These are phyloP conservation scores for Cornus controversa DNA, from an alignment of 148 eudicot species.

Conservation along the genomic window DNA sequence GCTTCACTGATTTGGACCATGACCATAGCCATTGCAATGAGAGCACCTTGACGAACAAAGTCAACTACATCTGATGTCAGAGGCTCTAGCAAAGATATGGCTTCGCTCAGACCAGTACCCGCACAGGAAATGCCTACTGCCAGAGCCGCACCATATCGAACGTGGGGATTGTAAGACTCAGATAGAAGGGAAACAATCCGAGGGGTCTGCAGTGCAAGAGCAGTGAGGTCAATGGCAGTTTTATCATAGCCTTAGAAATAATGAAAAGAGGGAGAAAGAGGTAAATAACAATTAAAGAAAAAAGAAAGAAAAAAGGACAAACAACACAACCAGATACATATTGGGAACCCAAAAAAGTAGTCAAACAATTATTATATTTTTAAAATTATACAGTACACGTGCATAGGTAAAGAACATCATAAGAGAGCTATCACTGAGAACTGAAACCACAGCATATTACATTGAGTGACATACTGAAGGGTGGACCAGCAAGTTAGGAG, in stretches of 20 bases:
- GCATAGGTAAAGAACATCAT: neutral
- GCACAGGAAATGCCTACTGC: conserved; percentile 99
- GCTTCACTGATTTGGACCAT: conserved; percentile 95
- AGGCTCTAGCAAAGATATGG: conserved; percentile 94
- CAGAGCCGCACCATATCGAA: conserved; percentile 94
- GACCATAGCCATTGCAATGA: conserved; percentile 99
- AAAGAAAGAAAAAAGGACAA: too few species aligned
- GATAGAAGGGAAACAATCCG: conserved; percentile 87
- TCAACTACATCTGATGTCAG: conserved; percentile 96
- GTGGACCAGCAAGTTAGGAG: neutral
- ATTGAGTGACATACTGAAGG: conserved; percentile 2
- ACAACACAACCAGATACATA: too few species aligned
- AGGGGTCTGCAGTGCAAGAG: conserved; percentile 68
- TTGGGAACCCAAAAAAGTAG: too few species aligned
- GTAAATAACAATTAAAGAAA: too few species aligned
- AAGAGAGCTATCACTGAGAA: neutral
- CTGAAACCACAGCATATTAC: neutral
- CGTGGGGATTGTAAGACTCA: conserved; percentile 97
- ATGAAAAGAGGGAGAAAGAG: too few species aligned
- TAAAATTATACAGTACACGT: neutral
- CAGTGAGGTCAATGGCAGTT: conserved; percentile 1
- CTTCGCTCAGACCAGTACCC: conserved; percentile 94
- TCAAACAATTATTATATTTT: too few species aligned
- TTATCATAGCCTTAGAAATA: neutral
- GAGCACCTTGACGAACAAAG: conserved; percentile 97